Evolutionary conservation across 257 asterid species (phyloP), one percentile per base, ranked within the genome.

Genomic region (Solanum chmielewskii): DNA sequence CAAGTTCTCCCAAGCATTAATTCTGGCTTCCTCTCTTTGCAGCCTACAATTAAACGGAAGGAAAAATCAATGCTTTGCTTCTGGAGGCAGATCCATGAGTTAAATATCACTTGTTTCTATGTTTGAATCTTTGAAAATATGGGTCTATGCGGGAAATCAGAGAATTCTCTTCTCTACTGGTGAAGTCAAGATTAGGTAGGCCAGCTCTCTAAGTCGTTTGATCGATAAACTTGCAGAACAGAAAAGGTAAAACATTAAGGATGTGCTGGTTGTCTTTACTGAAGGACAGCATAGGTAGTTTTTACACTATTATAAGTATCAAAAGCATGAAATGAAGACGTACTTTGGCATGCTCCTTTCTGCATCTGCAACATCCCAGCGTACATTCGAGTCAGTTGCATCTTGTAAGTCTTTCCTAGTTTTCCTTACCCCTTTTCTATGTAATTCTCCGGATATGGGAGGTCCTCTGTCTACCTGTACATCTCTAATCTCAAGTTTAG

Each of bases 1-100:
- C 91, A 94, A 91, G 88, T 94, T 94, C 92, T 94, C 98, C 98
- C 98, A 94, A 12, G 96, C 95, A 74, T 83, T 78, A 85, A 94
- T 93, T 91, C 91, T 94, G 6, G 93, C 95, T 90, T 91, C 95
- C 89, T 93, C 98, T 85, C 95, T 89, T 82, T 87, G 94, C 87
- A 91, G 83, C 92, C 93, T 80, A 49, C 18, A 9, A 47, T 29
- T 5, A 78, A 35, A 45, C 1, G 3, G 37, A 29, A 80, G 85
- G 68, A 47, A 80, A 47, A 1, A 47, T 80, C 68, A 80, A 4
- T 29, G 66, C 64, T 9, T 14, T 78, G 3, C 66, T 78, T 27
- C 84, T 60, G 2, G 29, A 73, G 21, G 15, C 39, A 76, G 21
- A n/a, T 77, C 39, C 60, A 73, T 20, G 15, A 35, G 21, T 10